A percentile compares a stretch with the other conserved stretches of the same genome.
Conservation (phyloP, 768 basidiomycete genomes). For the Phlebiopsis gigantea region DNA sequence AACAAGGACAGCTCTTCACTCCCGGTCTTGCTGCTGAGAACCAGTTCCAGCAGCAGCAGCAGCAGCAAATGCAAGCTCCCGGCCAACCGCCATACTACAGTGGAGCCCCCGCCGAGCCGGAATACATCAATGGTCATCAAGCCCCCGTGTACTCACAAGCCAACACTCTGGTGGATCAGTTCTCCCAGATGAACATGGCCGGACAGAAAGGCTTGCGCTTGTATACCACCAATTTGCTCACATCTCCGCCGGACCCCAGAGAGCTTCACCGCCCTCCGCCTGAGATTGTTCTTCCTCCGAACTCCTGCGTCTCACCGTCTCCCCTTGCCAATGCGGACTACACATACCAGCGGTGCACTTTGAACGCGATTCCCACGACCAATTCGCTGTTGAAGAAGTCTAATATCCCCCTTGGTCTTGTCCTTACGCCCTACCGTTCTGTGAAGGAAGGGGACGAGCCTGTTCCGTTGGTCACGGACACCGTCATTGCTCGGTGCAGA, state of each 20-base stretch:
- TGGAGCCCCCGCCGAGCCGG: conserved; percentile 31
- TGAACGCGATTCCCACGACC: conserved; percentile 91
- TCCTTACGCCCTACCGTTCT: conserved; percentile 88
- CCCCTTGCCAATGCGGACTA: conserved; percentile 81
- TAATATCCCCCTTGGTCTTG: conserved; percentile 84
- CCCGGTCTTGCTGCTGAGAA: conserved; percentile 73
- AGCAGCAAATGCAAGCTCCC: conserved; percentile 34
- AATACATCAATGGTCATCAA: conserved; percentile 44
- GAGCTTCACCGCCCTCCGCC: conserved; percentile 81
- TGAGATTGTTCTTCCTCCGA: conserved; percentile 84
- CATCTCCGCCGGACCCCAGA: conserved; percentile 86
- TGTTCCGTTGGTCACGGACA: conserved; percentile 89
- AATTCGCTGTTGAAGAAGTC: conserved; percentile 83
- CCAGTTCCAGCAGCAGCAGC: conserved; percentile 60
- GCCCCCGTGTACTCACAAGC: conserved; percentile 38
- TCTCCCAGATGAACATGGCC: conserved; percentile 77
- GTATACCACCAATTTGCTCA: conserved; percentile 87
- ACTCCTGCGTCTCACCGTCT: conserved; percentile 72
- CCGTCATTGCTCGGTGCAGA: conserved; percentile 92
- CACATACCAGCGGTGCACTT: conserved; percentile 86
- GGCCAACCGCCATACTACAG: conserved; percentile 49
- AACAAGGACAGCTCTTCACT: conserved; percentile 70
- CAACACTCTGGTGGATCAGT: conserved; percentile 74
- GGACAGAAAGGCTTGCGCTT: conserved; percentile 75
- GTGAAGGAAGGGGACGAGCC: conserved; percentile 77